These are phyloP conservation scores for Monosporascus sp. DNA, from an alignment of 2,329 filamentous ascomycete species.

Conservation along the genomic window DNA sequence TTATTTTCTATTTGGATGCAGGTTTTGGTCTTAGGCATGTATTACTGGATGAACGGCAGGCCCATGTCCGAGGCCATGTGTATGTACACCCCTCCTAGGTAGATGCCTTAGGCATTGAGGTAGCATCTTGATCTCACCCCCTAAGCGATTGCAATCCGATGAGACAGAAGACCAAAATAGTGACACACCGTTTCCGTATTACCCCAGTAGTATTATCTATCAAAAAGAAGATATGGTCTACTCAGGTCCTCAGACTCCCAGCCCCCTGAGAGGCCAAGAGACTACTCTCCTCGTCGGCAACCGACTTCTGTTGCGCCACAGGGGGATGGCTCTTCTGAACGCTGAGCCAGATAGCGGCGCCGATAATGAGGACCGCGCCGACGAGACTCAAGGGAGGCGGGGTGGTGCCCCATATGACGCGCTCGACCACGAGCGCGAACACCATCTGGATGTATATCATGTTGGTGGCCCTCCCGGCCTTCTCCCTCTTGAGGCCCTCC, in stretches of 20 bases:
- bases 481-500: slow-evolving; percentile 65
- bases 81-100: no score
- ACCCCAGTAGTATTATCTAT: not conserved
- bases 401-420: not conserved
- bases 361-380: slow-evolving; percentile 28
- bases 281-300: slow-evolving; percentile 32
- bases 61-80: no score
- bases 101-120: no score
- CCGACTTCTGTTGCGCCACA: not conserved
- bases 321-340: slow-evolving; percentile 23
- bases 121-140: no score
- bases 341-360: slow-evolving; percentile 34
- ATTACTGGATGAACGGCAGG: no score
- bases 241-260: not conserved
- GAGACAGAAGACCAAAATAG: no score
- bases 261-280: slow-evolving; percentile 14
- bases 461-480: slow-evolving; percentile 35
- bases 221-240: not conserved
- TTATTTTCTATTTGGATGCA: no score
- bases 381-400: not conserved
- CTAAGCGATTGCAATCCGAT: no score
- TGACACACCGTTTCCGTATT: no score
- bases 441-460: slow-evolving; percentile 23
- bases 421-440: slow-evolving; percentile 10
- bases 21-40: no score